Evolutionary conservation across 805 yeast genomes (phyloP).

Genomic region (Candida namnaoensis): DNA sequence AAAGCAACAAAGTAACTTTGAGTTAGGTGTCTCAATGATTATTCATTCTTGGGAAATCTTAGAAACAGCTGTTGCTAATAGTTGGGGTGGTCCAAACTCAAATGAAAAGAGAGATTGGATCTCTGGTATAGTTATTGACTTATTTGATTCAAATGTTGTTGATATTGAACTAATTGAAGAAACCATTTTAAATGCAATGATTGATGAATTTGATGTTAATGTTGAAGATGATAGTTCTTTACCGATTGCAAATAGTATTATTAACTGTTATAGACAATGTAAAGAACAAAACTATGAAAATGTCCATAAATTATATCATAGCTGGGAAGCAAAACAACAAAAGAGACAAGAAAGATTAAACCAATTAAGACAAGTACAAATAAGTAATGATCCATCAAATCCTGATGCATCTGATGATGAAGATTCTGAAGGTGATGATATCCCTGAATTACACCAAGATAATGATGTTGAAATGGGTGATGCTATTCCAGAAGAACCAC

Average conservation of each 20-base stretch:
- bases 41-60: conserved; percentile 87
- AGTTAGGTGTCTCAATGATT: conserved; percentile 88
- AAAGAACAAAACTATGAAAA: conserved; percentile 37
- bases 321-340: conserved; percentile 48
- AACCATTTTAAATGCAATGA: conserved; percentile 80
- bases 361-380: conserved; percentile 28
- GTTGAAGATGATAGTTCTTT: conserved; percentile 87
- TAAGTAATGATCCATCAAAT: conserved; percentile 54
- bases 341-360: conserved; percentile 20
- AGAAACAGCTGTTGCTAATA: conserved; percentile 78
- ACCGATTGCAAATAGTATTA: conserved; percentile 57
- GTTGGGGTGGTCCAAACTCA: conserved; percentile 95
- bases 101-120: conserved; percentile 94
- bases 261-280: conserved; percentile 62
- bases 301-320: conserved; percentile 51
- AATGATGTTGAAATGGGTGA: conserved; percentile 31
- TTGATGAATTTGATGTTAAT: conserved; percentile 85
- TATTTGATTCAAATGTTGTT: conserved; percentile 59
- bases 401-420: conserved; percentile 46
- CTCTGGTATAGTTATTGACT: conserved; percentile 70
- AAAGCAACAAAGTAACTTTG: conserved; percentile 77
- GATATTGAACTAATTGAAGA: conserved; percentile 80
- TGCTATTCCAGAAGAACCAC: conserved; percentile 18
- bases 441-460: conserved; percentile 19
- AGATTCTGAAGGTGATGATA: conserved; percentile 30